Percentiles rank a stretch among this genome's conserved stretches.
Conservation (phyloP, 345 rosid species). For the Acer campestre region DNA sequence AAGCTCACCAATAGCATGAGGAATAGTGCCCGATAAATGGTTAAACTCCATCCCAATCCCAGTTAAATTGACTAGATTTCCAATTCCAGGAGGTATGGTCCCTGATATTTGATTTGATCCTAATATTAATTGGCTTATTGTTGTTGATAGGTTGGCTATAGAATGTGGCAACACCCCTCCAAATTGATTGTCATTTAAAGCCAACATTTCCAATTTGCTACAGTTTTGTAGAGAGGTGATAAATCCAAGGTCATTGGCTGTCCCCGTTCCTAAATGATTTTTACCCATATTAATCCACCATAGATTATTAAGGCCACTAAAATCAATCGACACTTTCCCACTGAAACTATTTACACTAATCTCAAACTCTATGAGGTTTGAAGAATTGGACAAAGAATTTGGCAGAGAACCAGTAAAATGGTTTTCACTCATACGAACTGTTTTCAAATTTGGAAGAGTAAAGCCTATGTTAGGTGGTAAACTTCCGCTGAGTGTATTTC, state of each 20-base stretch:
- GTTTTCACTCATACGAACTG: background rate
- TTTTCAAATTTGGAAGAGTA: conserved; percentile 14
- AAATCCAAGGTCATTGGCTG: background rate
- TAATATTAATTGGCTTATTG: too few relatives aligned
- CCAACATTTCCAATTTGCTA: background rate
- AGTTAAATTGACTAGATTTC: too few relatives aligned
- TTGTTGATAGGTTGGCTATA: too few relatives aligned
- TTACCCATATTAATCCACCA: too few relatives aligned
- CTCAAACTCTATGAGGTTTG: background rate
- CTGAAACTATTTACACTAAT: too few relatives aligned
- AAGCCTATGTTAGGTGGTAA: too few relatives aligned
- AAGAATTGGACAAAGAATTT: conserved; percentile 2
- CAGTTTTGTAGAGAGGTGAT: background rate
- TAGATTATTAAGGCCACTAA: too few relatives aligned
- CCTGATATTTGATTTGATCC: too few relatives aligned
- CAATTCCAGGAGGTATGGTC: too few relatives aligned
- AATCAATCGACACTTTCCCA: too few relatives aligned
- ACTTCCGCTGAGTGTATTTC: background rate
- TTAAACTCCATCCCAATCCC: background rate
- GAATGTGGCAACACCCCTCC: background rate
- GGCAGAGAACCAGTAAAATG: background rate
- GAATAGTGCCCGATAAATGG: too few relatives aligned
- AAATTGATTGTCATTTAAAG: background rate
- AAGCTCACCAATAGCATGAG: background rate
- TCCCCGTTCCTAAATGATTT: too few relatives aligned